Percentiles rank a stretch among this genome's conserved stretches.
Evolutionary conservation across 768 basidiomycete species (phyloP).

Genomic region (Multifurca ochricompacta): DNA sequence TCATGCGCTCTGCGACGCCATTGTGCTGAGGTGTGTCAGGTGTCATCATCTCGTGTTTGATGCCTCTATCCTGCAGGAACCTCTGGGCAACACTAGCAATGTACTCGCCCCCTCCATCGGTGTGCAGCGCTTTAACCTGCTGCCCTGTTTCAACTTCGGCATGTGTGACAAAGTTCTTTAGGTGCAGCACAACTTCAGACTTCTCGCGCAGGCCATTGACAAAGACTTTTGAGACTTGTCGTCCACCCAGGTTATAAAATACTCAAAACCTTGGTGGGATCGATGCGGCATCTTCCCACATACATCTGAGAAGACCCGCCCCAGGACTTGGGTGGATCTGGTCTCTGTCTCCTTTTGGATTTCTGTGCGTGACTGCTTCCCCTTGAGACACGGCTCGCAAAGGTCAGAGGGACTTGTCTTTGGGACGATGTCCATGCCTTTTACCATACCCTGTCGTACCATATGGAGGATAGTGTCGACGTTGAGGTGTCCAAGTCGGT

Average conservation of each 20-base stretch:
- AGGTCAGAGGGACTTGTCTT: background rate
- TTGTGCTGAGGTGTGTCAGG: conserved; percentile 15
- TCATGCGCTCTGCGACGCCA: conserved; percentile 22
- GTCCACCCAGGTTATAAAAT: conserved; percentile 23
- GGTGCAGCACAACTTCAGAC: conserved; percentile 5
- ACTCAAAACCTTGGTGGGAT: conserved; percentile 8
- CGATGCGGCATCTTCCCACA: conserved; percentile 21
- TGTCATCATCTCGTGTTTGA: conserved; percentile 7
- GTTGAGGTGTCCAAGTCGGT: conserved; percentile 17
- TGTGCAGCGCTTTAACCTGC: background rate
- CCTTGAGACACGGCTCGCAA: conserved; percentile 23
- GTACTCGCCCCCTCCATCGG: too few relatives aligned
- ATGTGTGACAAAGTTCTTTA: conserved; percentile 17
- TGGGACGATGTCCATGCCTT: conserved; percentile 14
- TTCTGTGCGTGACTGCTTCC: conserved; percentile 21
- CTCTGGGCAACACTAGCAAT: too few relatives aligned
- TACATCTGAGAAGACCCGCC: conserved; percentile 21
- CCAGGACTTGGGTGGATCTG: background rate
- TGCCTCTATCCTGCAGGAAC: conserved; percentile 17
- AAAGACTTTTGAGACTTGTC: conserved; percentile 18
- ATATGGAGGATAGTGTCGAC: conserved; percentile 9
- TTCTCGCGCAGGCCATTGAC: conserved; percentile 19
- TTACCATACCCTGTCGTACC: conserved; percentile 22
- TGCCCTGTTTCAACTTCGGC: conserved; percentile 17
- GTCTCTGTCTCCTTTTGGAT: conserved; percentile 9